These are phyloP conservation scores for Cinnamomum chago DNA, from an alignment of 164 flowering plant genomes.

Conservation along the genomic window DNA sequence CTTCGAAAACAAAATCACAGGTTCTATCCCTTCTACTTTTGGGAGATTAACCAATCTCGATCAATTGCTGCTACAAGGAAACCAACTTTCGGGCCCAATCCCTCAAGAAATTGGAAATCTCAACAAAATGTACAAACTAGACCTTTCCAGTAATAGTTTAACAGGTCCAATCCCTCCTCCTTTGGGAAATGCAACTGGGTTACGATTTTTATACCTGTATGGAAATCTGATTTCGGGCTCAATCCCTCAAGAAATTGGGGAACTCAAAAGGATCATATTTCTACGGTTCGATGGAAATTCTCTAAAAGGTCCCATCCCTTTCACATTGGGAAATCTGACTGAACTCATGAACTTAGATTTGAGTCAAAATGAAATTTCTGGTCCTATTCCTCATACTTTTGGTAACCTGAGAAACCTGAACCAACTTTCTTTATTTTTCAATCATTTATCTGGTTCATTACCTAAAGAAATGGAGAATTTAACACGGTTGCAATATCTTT, in stretches of 20 bases:
- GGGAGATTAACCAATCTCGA: conserved; percentile 18
- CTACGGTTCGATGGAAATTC: not conserved
- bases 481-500: not conserved
- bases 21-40: conserved; percentile 34
- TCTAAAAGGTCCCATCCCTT: not conserved
- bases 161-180: not conserved
- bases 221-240: not conserved
- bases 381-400: not conserved
- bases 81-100: conserved; percentile 23
- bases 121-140: too few species aligned
- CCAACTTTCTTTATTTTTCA: accelerated
- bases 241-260: not conserved
- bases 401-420: too few species aligned
- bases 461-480: not conserved
- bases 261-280: not conserved
- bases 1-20: conserved; percentile 45
- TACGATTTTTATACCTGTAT: not conserved
- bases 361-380: conserved; percentile 9
- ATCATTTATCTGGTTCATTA: not conserved
- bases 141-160: too few species aligned
- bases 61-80: not conserved
- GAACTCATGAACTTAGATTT: not conserved
- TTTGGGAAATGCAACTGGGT: not conserved
- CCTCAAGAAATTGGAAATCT: conserved; percentile 29
- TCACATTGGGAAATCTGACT: not conserved